These are phyloP conservation scores for Trametes meyenii DNA, from an alignment of 768 basidiomycete genomes.

Conservation along the genomic window DNA sequence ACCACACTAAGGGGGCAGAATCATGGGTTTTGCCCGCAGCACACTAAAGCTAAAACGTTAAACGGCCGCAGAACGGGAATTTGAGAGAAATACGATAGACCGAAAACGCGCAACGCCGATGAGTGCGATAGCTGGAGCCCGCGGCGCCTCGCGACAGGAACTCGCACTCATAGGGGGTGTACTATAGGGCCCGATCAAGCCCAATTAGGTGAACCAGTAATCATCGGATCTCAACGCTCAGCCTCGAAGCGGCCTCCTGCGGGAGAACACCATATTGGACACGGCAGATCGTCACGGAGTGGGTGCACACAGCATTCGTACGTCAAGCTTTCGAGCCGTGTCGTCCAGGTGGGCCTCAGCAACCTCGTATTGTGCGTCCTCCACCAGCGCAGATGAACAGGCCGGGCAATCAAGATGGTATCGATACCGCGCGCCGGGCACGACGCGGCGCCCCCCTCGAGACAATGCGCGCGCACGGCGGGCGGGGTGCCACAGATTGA, in stretches of 20 bases:
- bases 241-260: slow-evolving; percentile 19
- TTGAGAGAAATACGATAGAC: slow-evolving; percentile 7
- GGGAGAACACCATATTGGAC: slow-evolving; percentile 9
- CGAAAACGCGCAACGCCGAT: slow-evolving; percentile 15
- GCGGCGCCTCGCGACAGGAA: slow-evolving; percentile 15
- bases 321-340: slow-evolving; percentile 16
- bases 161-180: slow-evolving; percentile 2
- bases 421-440: slow-evolving; percentile 17
- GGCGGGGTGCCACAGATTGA: not conserved
- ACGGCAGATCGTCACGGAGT: slow-evolving; percentile 8
- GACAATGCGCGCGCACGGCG: not conserved
- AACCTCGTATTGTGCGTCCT: not conserved
- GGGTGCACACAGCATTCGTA: slow-evolving; percentile 10
- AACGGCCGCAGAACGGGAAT: slow-evolving; percentile 19
- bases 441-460: not conserved
- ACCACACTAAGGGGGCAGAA: slow-evolving; percentile 10
- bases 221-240: slow-evolving; percentile 18
- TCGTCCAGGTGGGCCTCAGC: not conserved
- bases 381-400: not conserved
- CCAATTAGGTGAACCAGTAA: slow-evolving; percentile 9
- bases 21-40: slow-evolving; percentile 26
- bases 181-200: slow-evolving; percentile 18
- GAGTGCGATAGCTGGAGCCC: slow-evolving; percentile 19
- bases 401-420: slow-evolving; percentile 18
- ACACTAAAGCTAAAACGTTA: slow-evolving; percentile 39